These are phyloP conservation scores for Ustilago trichophora DNA, from an alignment of 1,284 basidiomycete species.

Conservation along the genomic window DNA sequence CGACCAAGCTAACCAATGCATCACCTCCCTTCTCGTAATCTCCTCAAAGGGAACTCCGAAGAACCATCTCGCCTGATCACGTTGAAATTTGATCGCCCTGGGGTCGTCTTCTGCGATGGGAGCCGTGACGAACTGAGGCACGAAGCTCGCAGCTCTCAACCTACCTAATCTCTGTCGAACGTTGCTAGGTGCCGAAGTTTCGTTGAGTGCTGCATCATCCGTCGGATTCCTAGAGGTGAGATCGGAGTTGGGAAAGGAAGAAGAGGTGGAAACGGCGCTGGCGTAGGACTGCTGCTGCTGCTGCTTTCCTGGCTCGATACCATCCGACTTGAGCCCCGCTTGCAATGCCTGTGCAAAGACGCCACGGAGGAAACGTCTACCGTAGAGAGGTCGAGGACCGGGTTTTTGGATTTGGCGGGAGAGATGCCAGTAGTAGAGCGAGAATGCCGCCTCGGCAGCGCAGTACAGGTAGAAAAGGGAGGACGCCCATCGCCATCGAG, in stretches of 20 bases:
- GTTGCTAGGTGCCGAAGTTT: slow-evolving; percentile 6
- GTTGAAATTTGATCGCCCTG: slow-evolving; percentile 52
- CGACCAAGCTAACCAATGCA: slow-evolving; percentile 63
- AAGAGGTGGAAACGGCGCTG: slow-evolving; percentile 10
- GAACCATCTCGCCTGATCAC: slow-evolving; percentile 58
- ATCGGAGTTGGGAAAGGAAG: neutral
- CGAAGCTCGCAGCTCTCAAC: slow-evolving; percentile 42
- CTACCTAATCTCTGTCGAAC: slow-evolving; percentile 32
- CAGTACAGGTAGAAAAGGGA: slow-evolving; percentile 37
- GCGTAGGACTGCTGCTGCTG: slow-evolving; percentile 16
- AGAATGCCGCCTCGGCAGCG: slow-evolving; percentile 48
- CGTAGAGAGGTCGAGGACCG: slow-evolving; percentile 38
- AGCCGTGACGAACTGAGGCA: slow-evolving; percentile 47
- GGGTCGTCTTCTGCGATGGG: slow-evolving; percentile 52
- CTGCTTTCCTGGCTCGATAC: no score
- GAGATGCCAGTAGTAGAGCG: slow-evolving; percentile 54
- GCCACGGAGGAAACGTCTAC: slow-evolving; percentile 34
- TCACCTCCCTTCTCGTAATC: slow-evolving; percentile 53
- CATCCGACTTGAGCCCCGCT: slow-evolving; percentile 45
- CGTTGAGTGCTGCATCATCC: slow-evolving; percentile 3
- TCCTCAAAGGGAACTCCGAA: slow-evolving; percentile 36
- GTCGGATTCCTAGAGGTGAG: neutral
- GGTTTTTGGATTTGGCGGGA: slow-evolving; percentile 40
- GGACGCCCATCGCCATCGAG: slow-evolving; percentile 14
- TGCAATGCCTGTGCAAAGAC: slow-evolving; percentile 49